Percentiles rank a stretch among this genome's conserved stretches.
Evolutionary conservation across 352 stramenopile species (phyloP).

Genomic region (Phytophthora tentaculata): DNA sequence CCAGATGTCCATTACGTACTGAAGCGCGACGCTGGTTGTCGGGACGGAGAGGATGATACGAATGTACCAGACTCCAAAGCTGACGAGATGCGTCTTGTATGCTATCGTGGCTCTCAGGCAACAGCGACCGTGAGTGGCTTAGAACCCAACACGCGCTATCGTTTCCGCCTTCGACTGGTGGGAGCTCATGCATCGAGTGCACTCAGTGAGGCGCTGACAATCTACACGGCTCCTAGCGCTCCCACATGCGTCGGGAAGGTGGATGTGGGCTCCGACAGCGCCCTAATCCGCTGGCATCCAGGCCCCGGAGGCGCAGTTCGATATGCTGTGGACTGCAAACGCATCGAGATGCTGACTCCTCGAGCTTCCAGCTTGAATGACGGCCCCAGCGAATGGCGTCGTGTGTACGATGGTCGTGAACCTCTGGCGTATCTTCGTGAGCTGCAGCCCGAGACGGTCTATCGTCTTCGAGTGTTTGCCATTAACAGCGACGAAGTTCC

Average conservation of each 20-base stretch:
- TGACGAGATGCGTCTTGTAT: constrained; percentile 70
- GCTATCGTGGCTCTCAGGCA: constrained; percentile 72
- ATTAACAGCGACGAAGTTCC: constrained; percentile 67
- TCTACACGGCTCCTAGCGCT: constrained; percentile 67
- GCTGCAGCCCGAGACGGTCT: constrained; percentile 80
- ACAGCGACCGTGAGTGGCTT: constrained; percentile 61
- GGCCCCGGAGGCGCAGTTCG: constrained; percentile 64
- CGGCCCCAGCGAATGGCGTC: constrained; percentile 62
- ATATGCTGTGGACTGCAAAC: constrained; percentile 83
- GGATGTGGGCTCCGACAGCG: constrained; percentile 52
- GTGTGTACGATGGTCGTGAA: constrained; percentile 85
- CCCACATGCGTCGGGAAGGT: constrained; percentile 68
- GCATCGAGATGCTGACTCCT: constrained; percentile 61
- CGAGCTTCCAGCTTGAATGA: constrained; percentile 22
- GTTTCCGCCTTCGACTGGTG: constrained; percentile 84
- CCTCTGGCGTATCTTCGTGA: constrained; percentile 63
- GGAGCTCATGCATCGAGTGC: constrained; percentile 76
- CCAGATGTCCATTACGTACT: constrained; percentile 84
- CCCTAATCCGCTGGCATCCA: constrained; percentile 85
- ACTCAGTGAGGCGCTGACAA: constrained; percentile 75
- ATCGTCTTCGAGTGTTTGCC: constrained; percentile 84
- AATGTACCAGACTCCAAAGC: constrained; percentile 4
- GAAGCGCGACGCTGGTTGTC: constrained; percentile 63
- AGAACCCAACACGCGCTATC: constrained; percentile 85
- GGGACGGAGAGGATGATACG: constrained; percentile 10